These are phyloP conservation scores for Naegleria fowleri DNA, from an alignment of 208 protist species.

Conservation along the genomic window DNA sequence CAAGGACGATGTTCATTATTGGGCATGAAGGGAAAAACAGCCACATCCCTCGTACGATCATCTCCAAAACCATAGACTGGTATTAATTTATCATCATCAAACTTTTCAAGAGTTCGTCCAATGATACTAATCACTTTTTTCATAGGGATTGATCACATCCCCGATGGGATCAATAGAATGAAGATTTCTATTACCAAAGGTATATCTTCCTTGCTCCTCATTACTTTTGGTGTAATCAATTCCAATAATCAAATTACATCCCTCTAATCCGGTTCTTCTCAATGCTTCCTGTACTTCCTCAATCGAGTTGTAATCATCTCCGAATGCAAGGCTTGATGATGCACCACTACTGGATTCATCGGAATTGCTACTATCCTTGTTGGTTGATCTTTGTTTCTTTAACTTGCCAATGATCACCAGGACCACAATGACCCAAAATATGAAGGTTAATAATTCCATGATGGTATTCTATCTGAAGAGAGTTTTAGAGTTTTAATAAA, in stretches of 20 bases:
- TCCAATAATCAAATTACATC: constrained; percentile 44
- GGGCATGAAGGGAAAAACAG: constrained; percentile 51
- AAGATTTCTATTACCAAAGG: constrained; percentile 49
- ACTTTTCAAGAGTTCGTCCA: constrained; percentile 47
- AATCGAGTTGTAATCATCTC: constrained; percentile 35
- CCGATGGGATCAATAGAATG: constrained; percentile 38
- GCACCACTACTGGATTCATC: too few species aligned
- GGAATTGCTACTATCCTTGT: too few species aligned
- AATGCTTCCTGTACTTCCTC: constrained; percentile 42
- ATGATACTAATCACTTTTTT: constrained; percentile 54
- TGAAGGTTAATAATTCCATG: too few species aligned
- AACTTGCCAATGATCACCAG: too few species aligned
- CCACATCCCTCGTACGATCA: constrained; percentile 42
- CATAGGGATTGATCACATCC: constrained; percentile 51
- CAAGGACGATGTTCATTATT: constrained; percentile 33
- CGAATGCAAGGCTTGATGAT: not conserved
- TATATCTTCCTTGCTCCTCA: constrained; percentile 25
- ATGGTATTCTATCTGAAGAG: too few species aligned
- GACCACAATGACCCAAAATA: too few species aligned
- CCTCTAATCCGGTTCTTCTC: constrained; percentile 34
- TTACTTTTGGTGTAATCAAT: constrained; percentile 49
- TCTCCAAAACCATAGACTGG: constrained; percentile 55
- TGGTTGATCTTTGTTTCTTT: too few species aligned
- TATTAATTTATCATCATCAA: constrained; percentile 58
- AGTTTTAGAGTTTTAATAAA: too few species aligned